Evolutionary conservation across 75 land plant genomes (phyloP).

Genomic region (Pinus taeda): DNA sequence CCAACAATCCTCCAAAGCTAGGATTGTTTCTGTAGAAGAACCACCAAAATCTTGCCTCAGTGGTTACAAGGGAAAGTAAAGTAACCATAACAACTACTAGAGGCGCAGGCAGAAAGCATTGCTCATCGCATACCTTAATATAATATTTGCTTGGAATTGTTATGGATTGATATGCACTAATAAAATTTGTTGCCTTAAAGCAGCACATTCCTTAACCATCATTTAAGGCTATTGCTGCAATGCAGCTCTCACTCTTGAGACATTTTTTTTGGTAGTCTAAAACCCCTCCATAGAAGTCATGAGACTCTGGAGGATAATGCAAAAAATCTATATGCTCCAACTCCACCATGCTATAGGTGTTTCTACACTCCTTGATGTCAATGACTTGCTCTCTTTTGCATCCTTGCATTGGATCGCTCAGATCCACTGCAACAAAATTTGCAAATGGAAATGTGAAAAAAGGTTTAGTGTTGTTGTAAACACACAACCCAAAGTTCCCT

Average conservation of each 20-base stretch:
- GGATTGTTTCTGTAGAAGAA: no score
- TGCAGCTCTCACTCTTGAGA: constrained; percentile 17
- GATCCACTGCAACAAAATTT: constrained; percentile 38
- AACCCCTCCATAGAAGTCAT: constrained; percentile 23
- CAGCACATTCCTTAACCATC: constrained; percentile 66
- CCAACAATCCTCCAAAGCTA: no score
- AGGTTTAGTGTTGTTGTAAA: constrained; percentile 45
- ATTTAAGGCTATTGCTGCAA: constrained; percentile 46
- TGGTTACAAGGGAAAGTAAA: no score
- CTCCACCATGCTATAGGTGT: background rate
- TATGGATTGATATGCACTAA: no score
- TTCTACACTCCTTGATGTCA: constrained; percentile 23
- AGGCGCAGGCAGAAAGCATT: constrained; percentile 16
- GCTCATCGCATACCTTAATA: constrained; percentile 59
- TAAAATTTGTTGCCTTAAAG: background rate
- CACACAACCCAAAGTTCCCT: constrained; percentile 70
- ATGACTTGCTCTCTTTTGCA: constrained; percentile 10
- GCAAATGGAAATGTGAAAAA: constrained; percentile 48
- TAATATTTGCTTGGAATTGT: constrained; percentile 24
- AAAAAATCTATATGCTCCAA: constrained; percentile 39
- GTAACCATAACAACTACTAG: constrained; percentile 32
- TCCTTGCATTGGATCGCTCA: constrained; percentile 11
- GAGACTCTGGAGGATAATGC: constrained; percentile 34
- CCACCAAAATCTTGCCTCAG: no score
- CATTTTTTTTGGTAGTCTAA: constrained; percentile 23